phyloP scores from a whole-genome alignment of 352 stramenopile species.

The Phytophthora cryptogea region DNA sequence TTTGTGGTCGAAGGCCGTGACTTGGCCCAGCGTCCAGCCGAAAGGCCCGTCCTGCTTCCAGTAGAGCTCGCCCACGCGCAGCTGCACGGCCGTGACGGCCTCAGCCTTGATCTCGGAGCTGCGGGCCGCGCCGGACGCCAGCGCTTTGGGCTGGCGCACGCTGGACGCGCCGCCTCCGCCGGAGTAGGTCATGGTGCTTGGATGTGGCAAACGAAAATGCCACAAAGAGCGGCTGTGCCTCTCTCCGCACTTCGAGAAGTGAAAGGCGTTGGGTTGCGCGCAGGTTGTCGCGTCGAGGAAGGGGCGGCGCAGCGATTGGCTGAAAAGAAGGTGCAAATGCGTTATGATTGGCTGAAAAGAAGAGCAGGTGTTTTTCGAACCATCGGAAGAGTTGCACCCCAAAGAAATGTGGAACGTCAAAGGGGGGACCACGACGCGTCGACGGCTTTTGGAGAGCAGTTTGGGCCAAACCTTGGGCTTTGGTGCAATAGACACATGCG shows the following conservation, averaged over 20 bases:
- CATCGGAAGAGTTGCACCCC: conserved; percentile 16
- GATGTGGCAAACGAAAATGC: background rate
- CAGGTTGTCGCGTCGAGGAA: conserved; percentile 17
- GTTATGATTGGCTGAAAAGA: too few relatives aligned
- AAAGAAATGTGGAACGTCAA: conserved; percentile 16
- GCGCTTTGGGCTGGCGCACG: conserved; percentile 15
- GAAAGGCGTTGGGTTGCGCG: conserved; percentile 11
- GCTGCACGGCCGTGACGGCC: conserved; percentile 15
- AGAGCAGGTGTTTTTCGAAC: conserved; percentile 30
- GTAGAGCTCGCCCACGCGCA: conserved; percentile 81
- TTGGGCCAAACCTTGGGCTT: too few relatives aligned
- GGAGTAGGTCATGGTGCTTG: conserved; percentile 20
- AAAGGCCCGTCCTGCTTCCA: conserved; percentile 74
- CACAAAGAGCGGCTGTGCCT: conserved; percentile 9
- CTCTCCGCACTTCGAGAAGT: conserved; percentile 25
- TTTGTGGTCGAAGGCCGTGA: conserved; percentile 49
- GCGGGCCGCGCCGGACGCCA: background rate
- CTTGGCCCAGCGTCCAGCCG: conserved; percentile 73
- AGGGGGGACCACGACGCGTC: conserved; percentile 13
- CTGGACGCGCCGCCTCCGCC: conserved; percentile 2
- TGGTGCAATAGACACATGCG: too few relatives aligned
- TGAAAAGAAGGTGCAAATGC: conserved; percentile 1
- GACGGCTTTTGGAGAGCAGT: too few relatives aligned
- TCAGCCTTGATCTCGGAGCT: conserved; percentile 25
- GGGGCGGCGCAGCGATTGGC: conserved; percentile 5